Base-by-base conservation (phyloP, 164 flowering plant genomes). In the Sextonia rubra region DNA sequence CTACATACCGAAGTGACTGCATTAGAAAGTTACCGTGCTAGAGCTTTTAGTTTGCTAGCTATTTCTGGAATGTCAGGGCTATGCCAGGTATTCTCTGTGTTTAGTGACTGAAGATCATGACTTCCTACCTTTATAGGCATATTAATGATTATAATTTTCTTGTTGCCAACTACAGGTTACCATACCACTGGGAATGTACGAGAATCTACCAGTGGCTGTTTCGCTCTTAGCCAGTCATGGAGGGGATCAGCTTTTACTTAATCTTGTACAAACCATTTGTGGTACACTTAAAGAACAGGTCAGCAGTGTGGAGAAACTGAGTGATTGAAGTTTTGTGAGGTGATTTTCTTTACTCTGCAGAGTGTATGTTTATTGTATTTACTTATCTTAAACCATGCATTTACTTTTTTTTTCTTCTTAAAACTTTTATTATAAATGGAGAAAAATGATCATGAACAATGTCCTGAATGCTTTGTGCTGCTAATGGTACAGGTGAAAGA, bases 201-300 rank as follows among this genome's bases (percentile, higher is more conserved):
- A 91, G 15, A 72, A 81, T 71, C 89, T 91, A 71, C 97, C 98
- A 0, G 83, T 91, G 25, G 71, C 95, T 47, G 79, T 94, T 68
- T 94, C 98, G 22, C 77, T 92, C 85, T 3, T 94, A 78, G 98
- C 97, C 7, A 90, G 82, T 63, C 90, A 86, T 78, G 97, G 95
- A 30, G 83, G 90, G n/a, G 98, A 94, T 80, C 78, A 81, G 4
- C 87, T 92, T 81, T 80, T 94, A 66, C 95, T 94, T 27, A 81
- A 82, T 76, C 73, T 89, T 67, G 91, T 88, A 24, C 89, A 92
- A 78, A 70, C 78, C 55, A 77, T 91, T 63, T 73, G 82, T 72
- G 78, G 68, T 66, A 76, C 83, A 68, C 80, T 91, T 47, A 69
- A 85, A 77, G 85, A 88, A 74, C 77, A 90, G 68, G 32, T 26